Evolutionary conservation across 2,329 filamentous ascomycete genomes (phyloP), one percentile per base, ranked within the genome.

Genomic region (Curvularia lunata): DNA sequence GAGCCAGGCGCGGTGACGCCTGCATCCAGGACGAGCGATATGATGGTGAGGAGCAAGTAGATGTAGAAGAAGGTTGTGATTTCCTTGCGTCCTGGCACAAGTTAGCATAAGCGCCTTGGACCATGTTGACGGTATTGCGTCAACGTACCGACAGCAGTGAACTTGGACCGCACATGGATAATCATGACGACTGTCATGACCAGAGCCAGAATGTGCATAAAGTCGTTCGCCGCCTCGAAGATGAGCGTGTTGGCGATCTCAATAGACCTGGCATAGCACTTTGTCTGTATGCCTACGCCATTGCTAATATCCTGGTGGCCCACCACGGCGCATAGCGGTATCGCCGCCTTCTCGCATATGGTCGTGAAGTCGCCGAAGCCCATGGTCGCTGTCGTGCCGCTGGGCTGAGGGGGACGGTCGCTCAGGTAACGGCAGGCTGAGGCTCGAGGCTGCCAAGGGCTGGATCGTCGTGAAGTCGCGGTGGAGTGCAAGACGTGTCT

Each of bases 241-340:
- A 99, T 99, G 80, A 98, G 94, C 40, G 95, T 99, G 81, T 99
- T 99, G 67, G 93, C 95, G 66, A 98, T 80, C 79, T 97, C 93
- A 77, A 99, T 94, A 71, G 95, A 96, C 58, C 95, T 88, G 58
- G 95, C 91, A 80, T 94, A 98, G 83, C 95, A 99, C 73, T 88
- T 86, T 56, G 95, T 88, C 76, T 97, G 89, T 65, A 97, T 95
- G 67, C 92, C 91, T 12, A 88, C 85, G 66, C 83, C 85, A 64
- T 84, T 85, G 21, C 86, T 85, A 64, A 92, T 86, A 32, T 84
- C 82, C 69, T 89, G 86, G 45, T 89, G 85, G 18, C 95, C 95
- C 67, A 99, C 86, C 54, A 92, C 85, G 51, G 91, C 87, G 80
- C 95, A 99, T 71, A 98, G 80, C 58, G 95, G 95, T 66, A 99